Evolutionary conservation across 257 asterid species (phyloP).

Genomic region (Solanum chiquidenum): DNA sequence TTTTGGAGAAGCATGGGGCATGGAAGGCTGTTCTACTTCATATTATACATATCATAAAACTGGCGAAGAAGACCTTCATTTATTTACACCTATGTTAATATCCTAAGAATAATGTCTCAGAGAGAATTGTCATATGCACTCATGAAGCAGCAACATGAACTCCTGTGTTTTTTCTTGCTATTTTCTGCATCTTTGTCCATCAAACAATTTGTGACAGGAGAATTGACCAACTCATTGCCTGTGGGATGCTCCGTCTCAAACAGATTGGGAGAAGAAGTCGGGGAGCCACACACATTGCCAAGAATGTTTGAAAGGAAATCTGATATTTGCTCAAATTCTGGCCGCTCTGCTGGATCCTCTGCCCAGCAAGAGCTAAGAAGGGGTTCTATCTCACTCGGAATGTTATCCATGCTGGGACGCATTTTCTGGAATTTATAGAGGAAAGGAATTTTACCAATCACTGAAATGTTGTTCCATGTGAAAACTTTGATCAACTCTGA

Average conservation of each 20-base stretch:
- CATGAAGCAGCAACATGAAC: slow-evolving; percentile 11
- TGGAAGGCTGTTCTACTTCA: neutral
- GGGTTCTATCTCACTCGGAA: slow-evolving; percentile 36
- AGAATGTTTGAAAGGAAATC: slow-evolving; percentile 21
- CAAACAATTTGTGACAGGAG: slow-evolving; percentile 23
- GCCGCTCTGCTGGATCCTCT: slow-evolving; percentile 41
- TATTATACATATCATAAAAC: neutral
- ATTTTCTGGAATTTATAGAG: slow-evolving; percentile 26
- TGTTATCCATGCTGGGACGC: slow-evolving; percentile 45
- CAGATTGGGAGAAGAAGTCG: neutral
- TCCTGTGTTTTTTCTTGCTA: slow-evolving; percentile 7
- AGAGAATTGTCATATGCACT: slow-evolving; percentile 7
- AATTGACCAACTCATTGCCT: slow-evolving; percentile 6
- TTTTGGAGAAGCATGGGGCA: neutral
- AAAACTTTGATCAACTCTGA: neutral
- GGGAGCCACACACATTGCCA: slow-evolving; percentile 5
- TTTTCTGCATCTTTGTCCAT: slow-evolving; percentile 11
- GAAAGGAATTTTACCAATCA: neutral
- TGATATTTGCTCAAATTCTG: slow-evolving; percentile 47
- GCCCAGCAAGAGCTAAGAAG: slow-evolving; percentile 56
- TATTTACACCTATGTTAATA: neutral
- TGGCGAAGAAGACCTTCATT: neutral
- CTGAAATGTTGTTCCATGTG: neutral
- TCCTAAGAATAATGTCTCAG: neutral
- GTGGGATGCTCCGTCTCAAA: slow-evolving; percentile 8